Evolutionary conservation across 345 rosid species (phyloP), one percentile per base, ranked within the genome.

Genomic region (Psidium friedrichsthalianum): DNA sequence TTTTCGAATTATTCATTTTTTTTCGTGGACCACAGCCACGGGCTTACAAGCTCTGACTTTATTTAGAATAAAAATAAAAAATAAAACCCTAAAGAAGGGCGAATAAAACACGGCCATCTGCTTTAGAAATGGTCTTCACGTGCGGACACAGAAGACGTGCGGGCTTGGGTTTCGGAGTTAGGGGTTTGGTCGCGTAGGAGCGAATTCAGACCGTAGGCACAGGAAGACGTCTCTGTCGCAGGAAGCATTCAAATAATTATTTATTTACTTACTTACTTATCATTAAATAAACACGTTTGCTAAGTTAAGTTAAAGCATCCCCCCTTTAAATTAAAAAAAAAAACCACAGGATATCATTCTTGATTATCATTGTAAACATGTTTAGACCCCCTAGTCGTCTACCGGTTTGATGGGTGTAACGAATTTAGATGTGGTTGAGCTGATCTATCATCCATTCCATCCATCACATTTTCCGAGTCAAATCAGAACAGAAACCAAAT

Each of bases 361-460:
- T 64, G 0, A 59, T 59, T 6, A 61, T 64, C 44, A 32, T 69
- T 69, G 18, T 15, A 69, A 69, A 8, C 24, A 8, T 32, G 78
- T 69, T 69, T 69, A 16, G 25, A 32, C 78, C 8, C 78, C 18
- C 47, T 36, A 20, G 80, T 69, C 80, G 47, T 69, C 20, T 69
- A 21, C 47, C 13, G 91, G 85, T 89, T 82, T n/a, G 89, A 92
- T 89, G 85, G 95, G 90, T 91, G 92, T n/a, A 92, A 93, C 91
- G 84, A 91, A 92, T 90, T 85, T 51, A 5, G 74, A 53, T 90
- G 91, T 87, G 83, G 95, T 90, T 93, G 88, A 93, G 86, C 95
- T 86, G 93, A 92, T 87, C 93, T 82, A 90, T 86, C 84, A 82
- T 86, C 84, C 36, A 87, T 51, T 51, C 82, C 57, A 36, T 81